Conservation (phyloP, 108 stramenopile species). For the Skeletonema grethae region DNA sequence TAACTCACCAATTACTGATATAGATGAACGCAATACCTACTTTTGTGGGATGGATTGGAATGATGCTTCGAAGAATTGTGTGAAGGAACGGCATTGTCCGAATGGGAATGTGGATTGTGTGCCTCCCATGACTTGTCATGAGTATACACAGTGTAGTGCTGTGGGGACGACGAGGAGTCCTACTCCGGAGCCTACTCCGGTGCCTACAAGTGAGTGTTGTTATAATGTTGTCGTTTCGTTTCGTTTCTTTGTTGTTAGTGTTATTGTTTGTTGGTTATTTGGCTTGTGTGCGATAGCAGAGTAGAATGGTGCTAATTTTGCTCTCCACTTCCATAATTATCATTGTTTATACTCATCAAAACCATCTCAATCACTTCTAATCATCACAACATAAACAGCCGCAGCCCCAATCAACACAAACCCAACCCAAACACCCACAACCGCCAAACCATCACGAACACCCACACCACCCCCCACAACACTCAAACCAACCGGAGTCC, state of each 20-base stretch:
- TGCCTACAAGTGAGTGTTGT: conserved; percentile 7
- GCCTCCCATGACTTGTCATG: conserved; percentile 25
- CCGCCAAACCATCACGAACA: conserved; percentile 36
- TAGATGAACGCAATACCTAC: conserved; percentile 26
- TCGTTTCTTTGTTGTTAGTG: neutral
- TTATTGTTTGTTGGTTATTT: neutral
- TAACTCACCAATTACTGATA: neutral
- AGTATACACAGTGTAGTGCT: conserved; percentile 38
- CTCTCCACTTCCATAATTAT: neutral
- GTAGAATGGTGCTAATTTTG: neutral
- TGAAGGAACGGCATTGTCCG: conserved; percentile 34
- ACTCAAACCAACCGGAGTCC: conserved; percentile 20
- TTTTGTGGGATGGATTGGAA: conserved; percentile 42
- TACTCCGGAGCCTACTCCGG: neutral
- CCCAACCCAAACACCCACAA: conserved; percentile 35
- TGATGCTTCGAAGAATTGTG: conserved; percentile 37
- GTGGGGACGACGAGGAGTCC: conserved; percentile 22
- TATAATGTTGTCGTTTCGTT: neutral
- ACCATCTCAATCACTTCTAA: too few relatives aligned
- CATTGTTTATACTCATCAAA: too few relatives aligned
- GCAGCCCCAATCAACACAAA: neutral
- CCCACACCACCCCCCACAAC: conserved; percentile 30
- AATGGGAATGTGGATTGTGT: conserved; percentile 38
- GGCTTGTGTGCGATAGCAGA: neutral
- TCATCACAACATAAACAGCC: neutral